A percentile compares a stretch with the other conserved stretches of the same genome.
phyloP scores from a whole-genome alignment of 768 basidiomycete genomes.

The Dictyophora rubrovolvata region DNA sequence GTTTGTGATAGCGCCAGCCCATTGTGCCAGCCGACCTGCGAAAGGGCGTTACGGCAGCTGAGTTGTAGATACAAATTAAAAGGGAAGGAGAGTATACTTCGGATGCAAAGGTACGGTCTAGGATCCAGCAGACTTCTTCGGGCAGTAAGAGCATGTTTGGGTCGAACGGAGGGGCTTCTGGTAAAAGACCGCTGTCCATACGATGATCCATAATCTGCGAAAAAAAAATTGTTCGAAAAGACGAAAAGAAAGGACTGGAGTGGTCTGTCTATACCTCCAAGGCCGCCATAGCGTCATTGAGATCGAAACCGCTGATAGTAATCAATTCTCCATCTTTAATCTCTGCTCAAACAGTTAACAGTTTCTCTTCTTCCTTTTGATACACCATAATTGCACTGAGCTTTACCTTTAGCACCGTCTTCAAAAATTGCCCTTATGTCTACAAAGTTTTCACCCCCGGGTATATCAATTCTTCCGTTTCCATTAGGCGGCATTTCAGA shows the following conservation, averaged over 20 bases:
- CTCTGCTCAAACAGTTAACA: slow-evolving; percentile 28
- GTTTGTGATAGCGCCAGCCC: slow-evolving; percentile 83
- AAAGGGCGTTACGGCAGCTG: slow-evolving; percentile 12
- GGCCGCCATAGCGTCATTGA: slow-evolving; percentile 90
- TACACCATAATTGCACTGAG: background rate
- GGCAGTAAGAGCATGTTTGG: slow-evolving; percentile 54
- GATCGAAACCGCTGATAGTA: slow-evolving; percentile 56
- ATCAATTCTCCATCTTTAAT: slow-evolving; percentile 56
- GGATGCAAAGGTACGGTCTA: slow-evolving; percentile 66
- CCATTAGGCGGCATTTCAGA: background rate
- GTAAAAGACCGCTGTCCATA: slow-evolving; percentile 70
- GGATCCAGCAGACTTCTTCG: slow-evolving; percentile 80
- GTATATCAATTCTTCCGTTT: slow-evolving; percentile 18
- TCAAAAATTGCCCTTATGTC: slow-evolving; percentile 55
- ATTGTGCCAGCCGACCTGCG: slow-evolving; percentile 76
- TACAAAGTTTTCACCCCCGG: slow-evolving; percentile 50
- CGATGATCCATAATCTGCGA: slow-evolving; percentile 80
- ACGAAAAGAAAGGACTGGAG: background rate
- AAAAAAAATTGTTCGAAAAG: background rate
- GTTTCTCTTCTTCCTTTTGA: background rate
- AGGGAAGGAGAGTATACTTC: slow-evolving; percentile 42
- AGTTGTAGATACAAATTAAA: background rate
- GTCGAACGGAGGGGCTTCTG: slow-evolving; percentile 43
- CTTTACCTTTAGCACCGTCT: slow-evolving; percentile 51
- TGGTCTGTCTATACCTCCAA: slow-evolving; percentile 51